These are phyloP conservation scores for Amaranthus hypochondriacus DNA, from an alignment of 148 eudicot species.

Conservation along the genomic window DNA sequence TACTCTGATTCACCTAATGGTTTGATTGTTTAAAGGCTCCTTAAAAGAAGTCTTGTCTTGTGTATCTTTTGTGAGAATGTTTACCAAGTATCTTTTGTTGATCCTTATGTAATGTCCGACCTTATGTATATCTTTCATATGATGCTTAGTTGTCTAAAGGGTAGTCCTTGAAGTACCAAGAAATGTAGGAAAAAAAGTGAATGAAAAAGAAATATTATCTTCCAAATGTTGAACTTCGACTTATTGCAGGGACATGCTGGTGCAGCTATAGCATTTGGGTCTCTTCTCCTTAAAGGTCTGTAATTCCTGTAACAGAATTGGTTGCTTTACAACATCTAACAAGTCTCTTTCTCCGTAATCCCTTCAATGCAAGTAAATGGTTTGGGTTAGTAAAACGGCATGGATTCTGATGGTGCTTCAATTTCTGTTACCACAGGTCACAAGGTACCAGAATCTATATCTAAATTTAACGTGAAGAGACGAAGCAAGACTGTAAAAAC, in stretches of 20 bases:
- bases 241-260: constrained; percentile 90
- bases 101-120: no score
- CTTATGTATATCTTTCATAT: no score
- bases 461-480: constrained; percentile 49
- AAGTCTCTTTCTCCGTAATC: not conserved
- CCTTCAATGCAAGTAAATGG: not conserved
- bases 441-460: constrained; percentile 61
- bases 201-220: not conserved
- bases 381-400: not conserved
- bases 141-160: no score
- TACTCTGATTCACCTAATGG: not conserved
- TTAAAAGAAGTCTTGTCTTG: not conserved
- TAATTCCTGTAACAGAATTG: not conserved
- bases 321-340: not conserved
- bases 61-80: no score
- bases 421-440: constrained; percentile 36
- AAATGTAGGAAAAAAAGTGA: not conserved
- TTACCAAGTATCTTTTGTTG: no score
- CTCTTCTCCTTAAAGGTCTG: constrained; percentile 78
- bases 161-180: not conserved
- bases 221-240: not conserved
- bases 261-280: constrained; percentile 89
- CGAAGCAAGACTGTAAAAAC: constrained; percentile 29
- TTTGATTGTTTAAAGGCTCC: not conserved
- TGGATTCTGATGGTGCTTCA: not conserved